phyloP scores from a whole-genome alignment of 2,329 filamentous ascomycete genomes.

The Chaetomiaceae sp. region DNA sequence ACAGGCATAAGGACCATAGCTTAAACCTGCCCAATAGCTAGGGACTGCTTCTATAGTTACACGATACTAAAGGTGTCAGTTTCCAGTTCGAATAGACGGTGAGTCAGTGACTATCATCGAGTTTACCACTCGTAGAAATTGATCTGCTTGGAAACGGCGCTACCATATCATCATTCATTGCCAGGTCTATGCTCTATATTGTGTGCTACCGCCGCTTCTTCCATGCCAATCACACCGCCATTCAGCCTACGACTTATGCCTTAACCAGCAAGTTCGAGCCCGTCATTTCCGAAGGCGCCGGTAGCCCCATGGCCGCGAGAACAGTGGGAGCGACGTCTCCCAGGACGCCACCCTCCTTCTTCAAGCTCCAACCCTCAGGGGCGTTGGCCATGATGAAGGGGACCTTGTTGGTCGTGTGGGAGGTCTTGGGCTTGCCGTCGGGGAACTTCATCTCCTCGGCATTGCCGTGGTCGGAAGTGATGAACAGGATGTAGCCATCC shows the following conservation, averaged over 20 bases:
- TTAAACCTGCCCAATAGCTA: too few species aligned
- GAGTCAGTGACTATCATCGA: too few species aligned
- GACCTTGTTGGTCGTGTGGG: conserved; percentile 96
- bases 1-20: too few species aligned
- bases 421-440: conserved; percentile 95
- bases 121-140: too few species aligned
- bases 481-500: conserved; percentile 87
- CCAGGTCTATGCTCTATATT: conserved; percentile 21
- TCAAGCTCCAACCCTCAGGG: conserved; percentile 80
- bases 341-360: conserved; percentile 81
- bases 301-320: conserved; percentile 83
- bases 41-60: too few species aligned
- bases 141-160: not conserved
- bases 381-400: conserved; percentile 98
- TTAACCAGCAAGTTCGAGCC: conserved; percentile 79
- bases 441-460: conserved; percentile 98
- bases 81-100: too few species aligned
- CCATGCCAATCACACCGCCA: conserved; percentile 3
- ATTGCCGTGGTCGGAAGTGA: conserved; percentile 96
- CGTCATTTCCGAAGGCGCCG: conserved; percentile 88
- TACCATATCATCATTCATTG: not conserved
- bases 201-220: not conserved
- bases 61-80: too few species aligned
- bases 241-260: conserved; percentile 39
- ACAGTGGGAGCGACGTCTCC: conserved; percentile 97